Conservation (phyloP, 78 protist genomes). For the Tieghemostelium lacteum region DNA sequence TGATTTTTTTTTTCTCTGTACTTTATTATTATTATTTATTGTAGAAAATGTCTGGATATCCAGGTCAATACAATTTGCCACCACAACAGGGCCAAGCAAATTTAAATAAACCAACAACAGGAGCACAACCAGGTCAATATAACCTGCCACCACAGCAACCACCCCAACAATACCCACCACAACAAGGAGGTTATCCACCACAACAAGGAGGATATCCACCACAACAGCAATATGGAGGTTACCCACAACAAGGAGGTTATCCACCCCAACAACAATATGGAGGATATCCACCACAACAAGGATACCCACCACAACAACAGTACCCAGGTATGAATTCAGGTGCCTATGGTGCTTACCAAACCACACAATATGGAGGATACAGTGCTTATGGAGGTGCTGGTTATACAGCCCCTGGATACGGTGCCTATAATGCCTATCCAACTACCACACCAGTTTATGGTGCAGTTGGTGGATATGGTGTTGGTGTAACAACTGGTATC, state of each 20-base stretch:
- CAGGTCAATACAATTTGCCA: slow-evolving; percentile 52
- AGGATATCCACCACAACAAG: slow-evolving; percentile 19
- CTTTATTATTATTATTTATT: too few relatives aligned
- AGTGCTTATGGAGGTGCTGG: background rate
- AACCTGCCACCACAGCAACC: too few relatives aligned
- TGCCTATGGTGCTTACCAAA: slow-evolving; percentile 10
- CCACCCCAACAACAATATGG: slow-evolving; percentile 12
- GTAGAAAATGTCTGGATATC: slow-evolving; percentile 47
- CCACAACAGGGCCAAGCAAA: slow-evolving; percentile 1
- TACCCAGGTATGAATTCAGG: slow-evolving; percentile 12
- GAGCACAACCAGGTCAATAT: slow-evolving; percentile 52
- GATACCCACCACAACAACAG: slow-evolving; percentile 11
- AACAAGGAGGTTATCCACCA: background rate
- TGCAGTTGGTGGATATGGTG: background rate
- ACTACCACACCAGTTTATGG: slow-evolving; percentile 11
- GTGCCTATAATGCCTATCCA: slow-evolving; percentile 18
- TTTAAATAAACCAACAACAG: background rate
- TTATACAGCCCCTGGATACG: background rate
- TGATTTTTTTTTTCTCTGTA: too few relatives aligned
- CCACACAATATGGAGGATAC: background rate
- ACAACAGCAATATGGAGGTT: background rate
- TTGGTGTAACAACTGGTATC: background rate
- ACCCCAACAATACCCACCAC: slow-evolving; percentile 21
- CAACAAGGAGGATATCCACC: background rate
- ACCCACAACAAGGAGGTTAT: slow-evolving; percentile 47